A percentile compares a stretch with the other conserved stretches of the same genome.
phyloP scores from a whole-genome alignment of 176 grass and related monocot genomes.

The Aegilops tauschii region DNA sequence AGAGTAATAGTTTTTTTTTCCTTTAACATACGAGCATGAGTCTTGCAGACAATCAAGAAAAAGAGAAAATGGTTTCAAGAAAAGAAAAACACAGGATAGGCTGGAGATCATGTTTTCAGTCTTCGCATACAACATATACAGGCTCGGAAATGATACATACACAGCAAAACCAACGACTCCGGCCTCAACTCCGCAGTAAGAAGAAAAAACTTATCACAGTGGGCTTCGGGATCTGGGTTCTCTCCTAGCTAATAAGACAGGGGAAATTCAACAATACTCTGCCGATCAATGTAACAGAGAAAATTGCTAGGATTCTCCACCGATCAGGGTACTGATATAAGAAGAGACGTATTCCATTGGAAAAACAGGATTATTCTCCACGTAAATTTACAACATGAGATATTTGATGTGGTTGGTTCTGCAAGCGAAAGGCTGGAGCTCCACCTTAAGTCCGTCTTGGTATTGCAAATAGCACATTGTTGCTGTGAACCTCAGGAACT shows the following conservation, averaged over 20 bases:
- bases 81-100: background rate
- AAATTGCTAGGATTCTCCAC: conserved; percentile 20
- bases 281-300: conserved; percentile 15
- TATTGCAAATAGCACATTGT: background rate
- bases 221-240: background rate
- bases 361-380: conserved; percentile 2
- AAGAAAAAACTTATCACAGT: background rate
- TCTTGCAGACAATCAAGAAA: background rate
- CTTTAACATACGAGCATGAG: background rate
- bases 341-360: background rate
- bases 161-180: background rate
- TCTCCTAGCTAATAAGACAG: background rate
- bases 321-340: background rate
- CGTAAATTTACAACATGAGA: background rate
- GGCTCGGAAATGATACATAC: conserved; percentile 25
- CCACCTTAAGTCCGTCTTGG: background rate
- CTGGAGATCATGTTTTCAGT: background rate
- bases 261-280: conserved; percentile 9
- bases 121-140: conserved; percentile 25
- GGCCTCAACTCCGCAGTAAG: background rate
- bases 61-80: background rate
- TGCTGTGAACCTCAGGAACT: conserved; percentile 25
- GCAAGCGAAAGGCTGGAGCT: background rate
- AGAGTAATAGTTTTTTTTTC: background rate
- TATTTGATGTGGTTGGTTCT: background rate